These are phyloP conservation scores for Flaveria ramosissima DNA, from an alignment of 129 eudicot species.

Conservation along the genomic window DNA sequence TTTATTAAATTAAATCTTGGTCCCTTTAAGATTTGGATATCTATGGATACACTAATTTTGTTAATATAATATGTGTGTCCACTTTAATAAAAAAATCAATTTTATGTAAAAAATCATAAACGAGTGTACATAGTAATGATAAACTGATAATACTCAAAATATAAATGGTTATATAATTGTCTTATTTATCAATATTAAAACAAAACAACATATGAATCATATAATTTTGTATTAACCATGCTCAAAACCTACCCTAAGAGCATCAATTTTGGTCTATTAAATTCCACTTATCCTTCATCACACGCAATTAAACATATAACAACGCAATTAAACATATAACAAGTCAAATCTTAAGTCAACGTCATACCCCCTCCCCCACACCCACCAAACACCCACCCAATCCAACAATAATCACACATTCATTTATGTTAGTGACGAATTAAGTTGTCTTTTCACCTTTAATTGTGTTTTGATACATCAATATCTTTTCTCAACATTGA, in stretches of 20 bases:
- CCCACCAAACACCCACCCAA: slow-evolving; percentile 5
- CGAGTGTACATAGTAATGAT: too few species aligned
- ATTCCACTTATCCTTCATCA: slow-evolving; percentile 18
- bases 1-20: neutral
- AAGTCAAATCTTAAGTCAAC: neutral
- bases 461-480: neutral
- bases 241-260: neutral
- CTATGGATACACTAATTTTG: neutral
- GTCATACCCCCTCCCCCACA: neutral
- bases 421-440: neutral
- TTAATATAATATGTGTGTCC: neutral
- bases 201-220: too few species aligned
- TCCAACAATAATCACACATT: neutral
- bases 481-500: neutral
- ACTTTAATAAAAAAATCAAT: too few species aligned
- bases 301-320: neutral
- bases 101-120: too few species aligned
- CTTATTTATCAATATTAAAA: too few species aligned
- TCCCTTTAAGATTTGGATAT: slow-evolving; percentile 19
- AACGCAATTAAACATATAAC: neutral
- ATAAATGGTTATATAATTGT: too few species aligned
- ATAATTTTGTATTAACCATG: too few species aligned
- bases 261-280: slow-evolving; percentile 12
- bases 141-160: too few species aligned
- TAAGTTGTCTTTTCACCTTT: neutral